Evolutionary conservation across 2,329 filamentous ascomycete genomes (phyloP), one percentile per base, ranked within the genome.

Genomic region (Cordyceps javanica): DNA sequence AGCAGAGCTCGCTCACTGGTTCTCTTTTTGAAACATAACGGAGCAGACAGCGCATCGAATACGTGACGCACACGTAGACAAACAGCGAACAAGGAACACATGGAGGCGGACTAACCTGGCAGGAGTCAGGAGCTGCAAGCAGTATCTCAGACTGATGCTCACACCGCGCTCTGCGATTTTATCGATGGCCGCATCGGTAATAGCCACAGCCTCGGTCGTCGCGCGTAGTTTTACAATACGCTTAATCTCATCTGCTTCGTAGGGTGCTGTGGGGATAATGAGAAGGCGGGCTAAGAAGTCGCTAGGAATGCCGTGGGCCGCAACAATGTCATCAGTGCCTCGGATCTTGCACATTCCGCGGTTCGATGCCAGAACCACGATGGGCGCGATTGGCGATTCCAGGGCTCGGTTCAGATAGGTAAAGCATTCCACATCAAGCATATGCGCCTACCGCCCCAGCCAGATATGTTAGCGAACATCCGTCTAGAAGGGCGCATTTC

Each of bases 401-500:
- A 99, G 82, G n/a, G 94, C 94, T 69, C 92, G 90, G 80, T 97
- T 97, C 69, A 99, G 86, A 76, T 97, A 99, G 64, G 94, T 97
- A 77, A 97, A 99, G 79, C 92, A 96, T 78, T 99, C 94, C 65
- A 99, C 89, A 73, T 99, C 94, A 66, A 99, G 91, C 94, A 99
- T 99, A 78, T 99, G 93, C 60, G 96, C 93, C 91, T 95, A 65
- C 69, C 60, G 64, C 62, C 57, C 59, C 61, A 55, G 60, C 59
- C 61, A 55, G 60, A 59, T 57, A 48, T 23, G 53, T 62, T 58
- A 58, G 50, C 53, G 21, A n/a, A 44, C 21, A 16, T 16, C 2
- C 8, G 36, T 36, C 28, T 28, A 36, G 16, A 19, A 49, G 36
- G n/a, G 26, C 41, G 13, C 53, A 56, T 49, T 26, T 51, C 54